These are phyloP conservation scores for Metschnikowia proteae DNA, from an alignment of 805 yeast genomes.

Conservation along the genomic window DNA sequence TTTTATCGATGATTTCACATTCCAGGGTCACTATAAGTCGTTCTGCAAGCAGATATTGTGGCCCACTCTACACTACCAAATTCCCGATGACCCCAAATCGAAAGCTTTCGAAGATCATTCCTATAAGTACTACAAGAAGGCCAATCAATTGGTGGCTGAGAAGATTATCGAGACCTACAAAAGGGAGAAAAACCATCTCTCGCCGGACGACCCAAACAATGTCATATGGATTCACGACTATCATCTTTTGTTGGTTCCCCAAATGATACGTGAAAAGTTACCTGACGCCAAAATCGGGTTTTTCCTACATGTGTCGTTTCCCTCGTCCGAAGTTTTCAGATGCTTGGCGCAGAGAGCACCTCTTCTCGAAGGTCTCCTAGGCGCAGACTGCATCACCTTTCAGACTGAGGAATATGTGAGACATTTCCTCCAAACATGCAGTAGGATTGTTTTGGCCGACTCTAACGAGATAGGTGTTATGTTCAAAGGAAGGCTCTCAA, in stretches of 20 bases:
- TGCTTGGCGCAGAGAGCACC: constrained; percentile 85
- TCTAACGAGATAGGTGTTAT: constrained; percentile 60
- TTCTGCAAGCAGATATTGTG: constrained; percentile 93
- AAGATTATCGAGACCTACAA: constrained; percentile 58
- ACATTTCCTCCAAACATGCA: constrained; percentile 89
- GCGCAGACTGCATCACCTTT: constrained; percentile 83
- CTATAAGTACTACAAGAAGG: constrained; percentile 74
- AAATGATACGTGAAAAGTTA: constrained; percentile 67
- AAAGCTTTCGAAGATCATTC: constrained; percentile 95
- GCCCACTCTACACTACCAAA: constrained; percentile 93
- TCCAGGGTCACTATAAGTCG: constrained; percentile 86
- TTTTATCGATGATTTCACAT: constrained; percentile 70
- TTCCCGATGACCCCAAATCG: constrained; percentile 91
- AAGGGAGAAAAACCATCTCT: constrained; percentile 45
- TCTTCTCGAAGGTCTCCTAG: constrained; percentile 77
- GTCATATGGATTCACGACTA: constrained; percentile 92
- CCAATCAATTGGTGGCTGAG: constrained; percentile 80
- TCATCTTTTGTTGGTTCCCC: constrained; percentile 82
- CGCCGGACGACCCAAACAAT: constrained; percentile 49
- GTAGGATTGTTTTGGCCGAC: constrained; percentile 78
- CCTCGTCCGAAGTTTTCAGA: constrained; percentile 91
- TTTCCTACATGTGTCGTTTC: constrained; percentile 90
- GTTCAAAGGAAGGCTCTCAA: constrained; percentile 54
- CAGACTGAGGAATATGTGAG: constrained; percentile 92
- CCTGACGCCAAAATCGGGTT: constrained; percentile 89